phyloP scores from a whole-genome alignment of 2,329 filamentous ascomycete species.

The Colletotrichum lindemuthianum region DNA sequence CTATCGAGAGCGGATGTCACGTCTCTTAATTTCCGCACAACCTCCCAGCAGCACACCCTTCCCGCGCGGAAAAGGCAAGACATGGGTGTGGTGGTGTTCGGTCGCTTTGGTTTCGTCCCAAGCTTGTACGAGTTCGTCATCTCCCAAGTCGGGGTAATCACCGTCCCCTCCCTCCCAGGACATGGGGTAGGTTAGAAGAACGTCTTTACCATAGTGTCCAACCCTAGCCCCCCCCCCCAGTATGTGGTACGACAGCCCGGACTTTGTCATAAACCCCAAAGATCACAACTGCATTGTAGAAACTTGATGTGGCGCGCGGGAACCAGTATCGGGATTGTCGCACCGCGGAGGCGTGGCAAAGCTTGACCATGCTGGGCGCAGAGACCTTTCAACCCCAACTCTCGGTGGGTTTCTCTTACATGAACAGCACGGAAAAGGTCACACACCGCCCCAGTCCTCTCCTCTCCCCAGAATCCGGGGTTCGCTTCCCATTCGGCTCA shows the following conservation, averaged over 20 bases:
- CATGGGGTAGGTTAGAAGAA: background rate
- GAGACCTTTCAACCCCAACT: no score
- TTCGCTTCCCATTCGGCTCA: constrained; percentile 1
- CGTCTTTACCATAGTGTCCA: background rate
- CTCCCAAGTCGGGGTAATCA: constrained; percentile 28
- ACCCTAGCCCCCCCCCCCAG: background rate
- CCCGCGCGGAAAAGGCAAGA: constrained; percentile 20
- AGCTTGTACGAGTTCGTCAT: background rate
- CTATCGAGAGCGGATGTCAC: background rate
- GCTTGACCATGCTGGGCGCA: background rate
- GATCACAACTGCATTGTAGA: background rate
- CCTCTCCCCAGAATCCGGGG: constrained; percentile 22
- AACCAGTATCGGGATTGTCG: constrained; percentile 7
- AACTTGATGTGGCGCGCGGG: background rate
- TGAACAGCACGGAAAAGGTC: constrained; percentile 18
- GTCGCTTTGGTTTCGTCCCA: constrained; percentile 22
- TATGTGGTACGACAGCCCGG: no score
- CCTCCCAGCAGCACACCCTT: background rate
- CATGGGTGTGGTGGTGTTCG: background rate
- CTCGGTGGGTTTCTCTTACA: no score
- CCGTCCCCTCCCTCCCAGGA: constrained; percentile 20
- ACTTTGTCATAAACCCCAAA: background rate
- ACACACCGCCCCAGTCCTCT: constrained; percentile 1
- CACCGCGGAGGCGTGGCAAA: constrained; percentile 15
- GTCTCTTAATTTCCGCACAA: constrained; percentile 10